phyloP scores from a whole-genome alignment of 2,329 filamentous ascomycete species.

The Macrophomina pseudophaseolina region DNA sequence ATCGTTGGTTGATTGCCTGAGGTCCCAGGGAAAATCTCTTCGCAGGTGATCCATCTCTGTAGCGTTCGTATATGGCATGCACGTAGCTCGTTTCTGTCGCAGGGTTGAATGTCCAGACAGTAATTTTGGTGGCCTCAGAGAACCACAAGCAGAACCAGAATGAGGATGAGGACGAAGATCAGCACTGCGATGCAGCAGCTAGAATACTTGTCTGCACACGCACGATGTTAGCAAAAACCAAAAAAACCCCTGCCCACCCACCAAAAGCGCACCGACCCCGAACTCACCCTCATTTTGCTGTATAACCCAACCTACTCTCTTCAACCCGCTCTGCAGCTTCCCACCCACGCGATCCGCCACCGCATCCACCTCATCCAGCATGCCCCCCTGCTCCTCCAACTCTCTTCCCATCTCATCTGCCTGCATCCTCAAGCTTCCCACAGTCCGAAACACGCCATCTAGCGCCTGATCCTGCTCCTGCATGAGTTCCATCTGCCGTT shows the following conservation, averaged over 20 bases:
- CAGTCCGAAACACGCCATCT: constrained; percentile 90
- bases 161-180: constrained; percentile 84
- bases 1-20: too few species aligned
- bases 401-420: constrained; percentile 96
- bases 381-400: constrained; percentile 89
- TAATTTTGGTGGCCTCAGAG: constrained; percentile 53
- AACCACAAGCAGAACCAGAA: constrained; percentile 78
- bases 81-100: neutral
- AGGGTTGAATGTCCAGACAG: neutral
- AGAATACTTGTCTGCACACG: constrained; percentile 66
- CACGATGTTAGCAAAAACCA: constrained; percentile 12
- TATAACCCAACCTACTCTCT: constrained; percentile 84
- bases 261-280: neutral
- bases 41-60: neutral
- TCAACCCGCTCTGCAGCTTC: constrained; percentile 82
- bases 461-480: constrained; percentile 91
- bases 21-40: neutral
- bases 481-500: constrained; percentile 91
- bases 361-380: constrained; percentile 84
- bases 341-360: constrained; percentile 87
- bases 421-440: constrained; percentile 87
- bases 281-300: constrained; percentile 84
- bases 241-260: constrained; percentile 7
- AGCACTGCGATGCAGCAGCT: constrained; percentile 90
- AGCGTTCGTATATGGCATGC: neutral